Evolutionary conservation across 805 yeast genomes (phyloP).

Genomic region (Nematodospora valgi): DNA sequence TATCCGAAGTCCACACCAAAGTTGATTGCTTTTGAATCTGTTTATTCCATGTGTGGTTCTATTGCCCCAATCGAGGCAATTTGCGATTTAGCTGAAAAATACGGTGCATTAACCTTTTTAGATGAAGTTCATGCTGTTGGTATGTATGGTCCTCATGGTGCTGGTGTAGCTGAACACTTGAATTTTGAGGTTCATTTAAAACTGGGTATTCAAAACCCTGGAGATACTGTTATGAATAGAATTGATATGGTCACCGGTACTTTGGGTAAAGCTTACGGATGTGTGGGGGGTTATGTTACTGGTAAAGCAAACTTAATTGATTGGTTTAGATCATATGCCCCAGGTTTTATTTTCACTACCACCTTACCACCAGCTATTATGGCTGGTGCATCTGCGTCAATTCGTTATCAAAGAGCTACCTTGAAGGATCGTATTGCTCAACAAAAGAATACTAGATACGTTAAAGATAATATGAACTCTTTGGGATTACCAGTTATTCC

Average conservation of each 20-base stretch:
- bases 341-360: constrained; percentile 97
- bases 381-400: constrained; percentile 92
- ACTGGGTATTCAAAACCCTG: constrained; percentile 54
- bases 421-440: constrained; percentile 76
- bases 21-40: constrained; percentile 94
- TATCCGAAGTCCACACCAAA: constrained; percentile 90
- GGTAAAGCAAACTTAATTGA: constrained; percentile 81
- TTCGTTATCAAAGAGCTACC: constrained; percentile 77
- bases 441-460: constrained; percentile 81
- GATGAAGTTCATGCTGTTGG: constrained; percentile 99
- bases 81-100: constrained; percentile 94
- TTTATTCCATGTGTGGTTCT: constrained; percentile 98
- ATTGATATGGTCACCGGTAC: constrained; percentile 97
- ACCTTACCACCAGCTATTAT: constrained; percentile 95
- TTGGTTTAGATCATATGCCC: constrained; percentile 94
- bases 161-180: constrained; percentile 97
- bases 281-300: constrained; percentile 97
- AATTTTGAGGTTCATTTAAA: constrained; percentile 80
- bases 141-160: constrained; percentile 98
- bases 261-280: constrained; percentile 93
- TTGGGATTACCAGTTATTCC: constrained; percentile 94
- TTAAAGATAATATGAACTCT: constrained; percentile 63
- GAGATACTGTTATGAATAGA: constrained; percentile 73
- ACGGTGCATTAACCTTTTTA: constrained; percentile 93
- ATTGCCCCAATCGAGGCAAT: constrained; percentile 90